A percentile compares a stretch with the other conserved stretches of the same genome.
phyloP scores from a whole-genome alignment of 2,329 filamentous ascomycete species.

The Plectosphaerella sp. region DNA sequence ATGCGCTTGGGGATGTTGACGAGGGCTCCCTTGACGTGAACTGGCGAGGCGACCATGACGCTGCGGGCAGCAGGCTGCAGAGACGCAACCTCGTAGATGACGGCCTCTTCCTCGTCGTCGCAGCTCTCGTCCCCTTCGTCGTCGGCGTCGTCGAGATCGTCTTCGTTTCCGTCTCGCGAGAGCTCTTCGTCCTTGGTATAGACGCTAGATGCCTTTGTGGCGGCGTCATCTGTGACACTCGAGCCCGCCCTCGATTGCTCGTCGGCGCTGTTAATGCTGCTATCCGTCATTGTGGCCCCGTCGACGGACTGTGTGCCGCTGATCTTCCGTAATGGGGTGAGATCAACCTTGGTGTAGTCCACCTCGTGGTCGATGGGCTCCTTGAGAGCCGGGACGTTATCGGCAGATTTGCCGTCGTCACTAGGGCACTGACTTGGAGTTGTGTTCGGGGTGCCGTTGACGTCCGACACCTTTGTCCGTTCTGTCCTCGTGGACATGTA shows the following conservation, averaged over 20 bases:
- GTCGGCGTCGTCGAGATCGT: conserved; percentile 31
- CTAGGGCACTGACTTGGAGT: conserved; percentile 51
- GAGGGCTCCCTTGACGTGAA: conserved; percentile 70
- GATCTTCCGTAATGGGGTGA: conserved; percentile 42
- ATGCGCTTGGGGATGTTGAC: conserved; percentile 81
- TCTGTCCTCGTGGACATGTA: conserved; percentile 70
- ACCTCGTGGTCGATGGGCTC: conserved; percentile 46
- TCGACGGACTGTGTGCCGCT: conserved; percentile 35
- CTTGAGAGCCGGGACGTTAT: conserved; percentile 31
- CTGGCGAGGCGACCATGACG: conserved; percentile 57
- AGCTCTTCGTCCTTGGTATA: conserved; percentile 15
- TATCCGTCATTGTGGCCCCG: conserved; percentile 10
- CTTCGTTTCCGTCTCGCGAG: conserved; percentile 21
- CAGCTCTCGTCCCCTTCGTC: conserved; percentile 44
- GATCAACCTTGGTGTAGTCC: conserved; percentile 56
- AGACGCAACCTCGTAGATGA: conserved; percentile 65
- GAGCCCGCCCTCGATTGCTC: conserved; percentile 13
- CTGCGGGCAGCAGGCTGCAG: conserved; percentile 50
- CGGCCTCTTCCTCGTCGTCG: conserved; percentile 56
- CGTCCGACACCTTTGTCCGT: conserved; percentile 64
- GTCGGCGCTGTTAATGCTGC: conserved; percentile 7
- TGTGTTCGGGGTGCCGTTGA: conserved; percentile 45
- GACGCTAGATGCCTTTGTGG: conserved; percentile 19
- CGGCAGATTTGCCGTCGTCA: conserved; percentile 43
- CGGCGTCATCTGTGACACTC: conserved; percentile 19